Evolutionary conservation across 208 protist genomes (phyloP).

Genomic region (Trypanosoma rangeli): DNA sequence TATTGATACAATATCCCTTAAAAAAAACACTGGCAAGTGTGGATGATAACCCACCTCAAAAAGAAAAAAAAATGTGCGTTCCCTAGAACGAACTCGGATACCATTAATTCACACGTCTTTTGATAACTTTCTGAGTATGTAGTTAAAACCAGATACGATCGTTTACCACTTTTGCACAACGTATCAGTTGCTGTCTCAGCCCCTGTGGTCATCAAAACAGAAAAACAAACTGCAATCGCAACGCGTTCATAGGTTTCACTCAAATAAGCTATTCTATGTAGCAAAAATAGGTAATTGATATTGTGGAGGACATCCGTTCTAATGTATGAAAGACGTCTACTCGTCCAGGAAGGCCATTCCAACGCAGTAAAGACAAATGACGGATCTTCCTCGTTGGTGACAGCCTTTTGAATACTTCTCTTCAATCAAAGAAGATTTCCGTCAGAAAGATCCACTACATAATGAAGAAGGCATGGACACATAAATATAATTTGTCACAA

Average conservation of each 20-base stretch:
- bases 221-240: slow-evolving; percentile 14
- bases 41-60: slow-evolving; percentile 13
- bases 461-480: slow-evolving; percentile 14
- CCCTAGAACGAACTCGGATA: slow-evolving; percentile 4
- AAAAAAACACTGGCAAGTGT: slow-evolving; percentile 18
- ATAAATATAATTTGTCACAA: slow-evolving; percentile 5
- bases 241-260: neutral
- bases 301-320: neutral
- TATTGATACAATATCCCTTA: slow-evolving; percentile 23
- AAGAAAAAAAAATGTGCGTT: slow-evolving; percentile 3
- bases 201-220: slow-evolving; percentile 14
- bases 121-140: slow-evolving; percentile 8
- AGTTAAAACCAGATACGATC: slow-evolving; percentile 21
- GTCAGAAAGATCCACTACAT: neutral
- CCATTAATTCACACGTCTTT: slow-evolving; percentile 7
- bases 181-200: neutral
- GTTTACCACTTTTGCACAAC: neutral
- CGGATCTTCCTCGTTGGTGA: neutral
- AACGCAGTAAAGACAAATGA: slow-evolving; percentile 12
- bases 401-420: slow-evolving; percentile 17
- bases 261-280: slow-evolving; percentile 11
- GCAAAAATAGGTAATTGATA: slow-evolving; percentile 7
- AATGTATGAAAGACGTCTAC: neutral
- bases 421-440: slow-evolving; percentile 3
- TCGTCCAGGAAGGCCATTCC: slow-evolving; percentile 16